Percentiles rank a stretch among this genome's conserved stretches.
These are phyloP conservation scores for Penicillium roqueforti DNA, from an alignment of 495 filamentous ascomycete species.

Conservation along the genomic window DNA sequence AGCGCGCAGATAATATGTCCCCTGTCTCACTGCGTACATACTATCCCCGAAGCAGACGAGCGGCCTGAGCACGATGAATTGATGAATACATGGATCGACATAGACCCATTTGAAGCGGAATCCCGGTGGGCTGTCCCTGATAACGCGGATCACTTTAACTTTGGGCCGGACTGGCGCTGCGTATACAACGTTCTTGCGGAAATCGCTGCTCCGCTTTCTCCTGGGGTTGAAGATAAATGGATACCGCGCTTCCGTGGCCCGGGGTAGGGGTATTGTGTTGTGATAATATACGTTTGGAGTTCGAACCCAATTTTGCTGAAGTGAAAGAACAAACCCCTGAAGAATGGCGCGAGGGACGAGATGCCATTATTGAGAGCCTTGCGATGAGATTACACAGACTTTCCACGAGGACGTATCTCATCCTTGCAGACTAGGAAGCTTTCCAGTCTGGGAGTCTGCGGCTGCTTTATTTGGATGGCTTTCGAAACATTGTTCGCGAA, in stretches of 20 bases:
- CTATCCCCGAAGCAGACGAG: conserved; percentile 2
- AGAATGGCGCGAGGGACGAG: background rate
- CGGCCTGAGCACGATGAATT: background rate
- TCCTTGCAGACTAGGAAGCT: conserved; percentile 12
- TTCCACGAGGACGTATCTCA: conserved; percentile 3
- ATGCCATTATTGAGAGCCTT: conserved; percentile 1
- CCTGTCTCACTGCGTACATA: conserved; percentile 6
- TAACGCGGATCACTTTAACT: conserved; percentile 7
- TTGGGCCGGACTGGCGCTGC: conserved; percentile 2
- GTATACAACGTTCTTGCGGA: conserved; percentile 6
- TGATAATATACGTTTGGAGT: background rate
- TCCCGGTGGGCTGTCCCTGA: conserved; percentile 8
- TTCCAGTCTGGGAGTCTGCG: background rate
- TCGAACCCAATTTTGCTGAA: background rate
- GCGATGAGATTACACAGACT: background rate
- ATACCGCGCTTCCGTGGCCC: background rate
- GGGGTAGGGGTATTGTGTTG: too few species aligned
- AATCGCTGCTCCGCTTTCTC: background rate
- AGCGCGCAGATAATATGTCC: background rate
- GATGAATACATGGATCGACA: conserved; percentile 6
- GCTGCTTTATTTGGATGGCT: conserved; percentile 9
- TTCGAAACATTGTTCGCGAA: conserved; percentile 7
- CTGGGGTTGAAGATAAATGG: background rate
- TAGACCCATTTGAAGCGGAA: conserved; percentile 3
- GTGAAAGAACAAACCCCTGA: background rate